Percentiles rank a stretch among this genome's conserved stretches.
phyloP scores from a whole-genome alignment of 768 basidiomycete species.

The Auriscalpium orientale region DNA sequence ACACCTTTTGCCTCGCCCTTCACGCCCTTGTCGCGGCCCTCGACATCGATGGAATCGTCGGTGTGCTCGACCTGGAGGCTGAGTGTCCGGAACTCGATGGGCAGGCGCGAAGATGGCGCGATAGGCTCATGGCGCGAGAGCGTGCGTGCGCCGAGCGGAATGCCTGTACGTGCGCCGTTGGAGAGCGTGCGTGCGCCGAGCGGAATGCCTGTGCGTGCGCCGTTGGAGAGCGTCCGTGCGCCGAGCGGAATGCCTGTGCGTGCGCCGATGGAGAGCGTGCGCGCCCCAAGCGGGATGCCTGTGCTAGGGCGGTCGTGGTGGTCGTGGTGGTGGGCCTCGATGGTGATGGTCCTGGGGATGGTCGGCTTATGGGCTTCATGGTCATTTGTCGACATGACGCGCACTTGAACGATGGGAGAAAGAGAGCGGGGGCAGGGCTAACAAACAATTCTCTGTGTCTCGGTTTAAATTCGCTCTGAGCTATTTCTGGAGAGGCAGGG shows the following conservation, averaged over 20 bases:
- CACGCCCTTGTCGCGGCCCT: not conserved
- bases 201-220: no score
- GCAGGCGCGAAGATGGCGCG: constrained; percentile 5
- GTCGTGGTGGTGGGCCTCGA: not conserved
- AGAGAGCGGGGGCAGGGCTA: no score
- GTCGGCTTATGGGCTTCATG: not conserved
- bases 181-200: no score
- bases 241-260: no score
- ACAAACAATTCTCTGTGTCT: no score
- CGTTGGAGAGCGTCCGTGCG: no score
- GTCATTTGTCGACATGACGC: not conserved
- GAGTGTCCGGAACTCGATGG: constrained; percentile 14
- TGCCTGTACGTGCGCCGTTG: no score
- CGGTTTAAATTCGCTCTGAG: no score
- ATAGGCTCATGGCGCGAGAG: not conserved
- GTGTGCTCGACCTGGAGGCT: constrained; percentile 8
- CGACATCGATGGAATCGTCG: not conserved
- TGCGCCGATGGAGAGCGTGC: not conserved
- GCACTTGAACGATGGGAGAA: no score
- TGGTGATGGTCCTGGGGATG: not conserved
- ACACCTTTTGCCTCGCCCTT: constrained; percentile 7
- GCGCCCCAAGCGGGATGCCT: not conserved
- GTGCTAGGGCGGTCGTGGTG: not conserved
- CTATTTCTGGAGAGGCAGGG: no score
- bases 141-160: not conserved